These are phyloP conservation scores for Mrakia gelida DNA, from an alignment of 768 basidiomycete species.

Conservation along the genomic window DNA sequence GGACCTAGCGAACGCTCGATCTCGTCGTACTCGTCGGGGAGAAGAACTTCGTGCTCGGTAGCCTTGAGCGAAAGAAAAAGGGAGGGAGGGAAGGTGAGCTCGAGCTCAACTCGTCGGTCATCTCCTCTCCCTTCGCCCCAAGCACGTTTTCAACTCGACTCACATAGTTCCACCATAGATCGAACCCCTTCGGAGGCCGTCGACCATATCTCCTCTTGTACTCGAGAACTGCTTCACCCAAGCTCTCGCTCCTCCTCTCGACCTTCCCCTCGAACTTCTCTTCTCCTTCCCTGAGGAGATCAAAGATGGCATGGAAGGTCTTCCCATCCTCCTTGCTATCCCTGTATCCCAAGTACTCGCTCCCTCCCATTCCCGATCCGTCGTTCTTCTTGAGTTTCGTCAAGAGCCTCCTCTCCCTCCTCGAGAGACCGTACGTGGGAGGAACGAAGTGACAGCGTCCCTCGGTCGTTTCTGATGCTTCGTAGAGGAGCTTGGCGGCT, in stretches of 20 bases:
- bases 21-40: slow-evolving; percentile 41
- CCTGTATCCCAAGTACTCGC: background rate
- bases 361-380: background rate
- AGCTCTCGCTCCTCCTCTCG: slow-evolving; percentile 42
- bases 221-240: slow-evolving; percentile 44
- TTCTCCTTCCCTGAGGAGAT: slow-evolving; percentile 43
- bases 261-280: slow-evolving; percentile 44
- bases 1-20: slow-evolving; percentile 40
- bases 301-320: slow-evolving; percentile 43
- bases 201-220: slow-evolving; percentile 46
- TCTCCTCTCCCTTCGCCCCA: background rate
- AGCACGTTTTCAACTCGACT: background rate
- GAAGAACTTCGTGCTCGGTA: slow-evolving; percentile 35
- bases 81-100: background rate
- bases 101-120: background rate
- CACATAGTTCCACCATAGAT: slow-evolving; percentile 41
- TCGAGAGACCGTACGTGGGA: slow-evolving; percentile 22
- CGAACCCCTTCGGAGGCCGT: slow-evolving; percentile 47
- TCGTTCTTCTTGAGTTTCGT: background rate
- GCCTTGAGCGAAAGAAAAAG: slow-evolving; percentile 31
- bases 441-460: slow-evolving; percentile 16
- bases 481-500: slow-evolving; percentile 13
- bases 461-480: background rate
- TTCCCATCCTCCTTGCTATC: background rate
- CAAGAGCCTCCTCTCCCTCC: slow-evolving; percentile 1